These are phyloP conservation scores for Porpolomopsis calyptriformis DNA, from an alignment of 768 basidiomycete genomes.

Conservation along the genomic window DNA sequence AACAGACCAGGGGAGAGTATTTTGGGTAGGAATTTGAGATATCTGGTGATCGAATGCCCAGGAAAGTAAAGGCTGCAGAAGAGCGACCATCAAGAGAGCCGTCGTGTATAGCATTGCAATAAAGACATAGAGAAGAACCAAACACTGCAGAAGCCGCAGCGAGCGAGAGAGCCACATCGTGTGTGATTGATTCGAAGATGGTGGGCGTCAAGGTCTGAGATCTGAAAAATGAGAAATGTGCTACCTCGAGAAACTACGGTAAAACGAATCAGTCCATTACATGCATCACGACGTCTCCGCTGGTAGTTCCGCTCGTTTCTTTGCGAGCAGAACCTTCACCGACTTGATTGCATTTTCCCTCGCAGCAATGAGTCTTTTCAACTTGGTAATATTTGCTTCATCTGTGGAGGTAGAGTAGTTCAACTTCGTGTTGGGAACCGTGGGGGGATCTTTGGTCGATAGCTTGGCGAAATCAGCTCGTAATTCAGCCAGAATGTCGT, in stretches of 20 bases:
- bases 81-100: not conserved
- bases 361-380: conserved; percentile 55
- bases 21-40: no score
- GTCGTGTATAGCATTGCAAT: not conserved
- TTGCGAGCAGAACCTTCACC: conserved; percentile 46
- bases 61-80: not conserved
- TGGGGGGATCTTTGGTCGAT: not conserved
- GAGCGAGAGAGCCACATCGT: not conserved
- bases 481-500: conserved; percentile 47
- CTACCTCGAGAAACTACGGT: no score
- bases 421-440: conserved; percentile 15
- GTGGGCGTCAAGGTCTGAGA: no score
- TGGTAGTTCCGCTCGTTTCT: conserved; percentile 15
- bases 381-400: conserved; percentile 46
- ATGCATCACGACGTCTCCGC: not conserved
- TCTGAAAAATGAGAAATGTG: no score
- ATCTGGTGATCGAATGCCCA: no score
- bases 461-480: conserved; percentile 32
- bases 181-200: not conserved
- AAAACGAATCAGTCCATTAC: no score
- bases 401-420: conserved; percentile 40
- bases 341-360: conserved; percentile 58
- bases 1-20: no score
- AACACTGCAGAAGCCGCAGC: not conserved
- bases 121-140: not conserved